Percentiles rank a stretch among this genome's conserved stretches.
These are phyloP conservation scores for Aspergillus alliaceus DNA, from an alignment of 2,329 filamentous ascomycete species.

Conservation along the genomic window DNA sequence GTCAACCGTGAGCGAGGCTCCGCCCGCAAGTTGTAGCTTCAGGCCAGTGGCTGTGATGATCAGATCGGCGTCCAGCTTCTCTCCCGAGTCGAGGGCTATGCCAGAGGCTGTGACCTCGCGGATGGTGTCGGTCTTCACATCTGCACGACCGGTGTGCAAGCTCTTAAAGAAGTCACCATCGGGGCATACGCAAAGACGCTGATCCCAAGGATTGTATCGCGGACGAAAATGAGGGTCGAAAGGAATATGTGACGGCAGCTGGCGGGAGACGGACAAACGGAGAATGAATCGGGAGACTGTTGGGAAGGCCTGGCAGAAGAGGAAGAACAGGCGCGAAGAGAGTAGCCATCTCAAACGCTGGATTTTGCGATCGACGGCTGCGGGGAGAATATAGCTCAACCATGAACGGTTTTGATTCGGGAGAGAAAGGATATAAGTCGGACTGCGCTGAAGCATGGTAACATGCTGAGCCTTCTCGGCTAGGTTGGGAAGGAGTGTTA, in stretches of 20 bases:
- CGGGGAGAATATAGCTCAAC: constrained; percentile 36
- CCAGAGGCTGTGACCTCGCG: constrained; percentile 49
- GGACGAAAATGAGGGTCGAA: constrained; percentile 65
- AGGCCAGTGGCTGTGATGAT: constrained; percentile 48
- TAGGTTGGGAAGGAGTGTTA: constrained; percentile 73
- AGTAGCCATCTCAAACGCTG: constrained; percentile 52
- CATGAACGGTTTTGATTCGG: constrained; percentile 33
- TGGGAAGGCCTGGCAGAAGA: constrained; percentile 58
- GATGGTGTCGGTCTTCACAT: constrained; percentile 58
- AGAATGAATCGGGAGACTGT: constrained; percentile 50
- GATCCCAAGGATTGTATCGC: constrained; percentile 67
- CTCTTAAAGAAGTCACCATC: constrained; percentile 60
- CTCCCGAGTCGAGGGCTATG: constrained; percentile 50
- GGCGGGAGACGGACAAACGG: constrained; percentile 43
- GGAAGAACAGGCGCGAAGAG: constrained; percentile 50
- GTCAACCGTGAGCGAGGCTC: constrained; percentile 37
- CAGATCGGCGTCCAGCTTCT: constrained; percentile 42
- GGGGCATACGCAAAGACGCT: constrained; percentile 71
- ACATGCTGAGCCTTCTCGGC: constrained; percentile 64
- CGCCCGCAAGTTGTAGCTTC: constrained; percentile 42
- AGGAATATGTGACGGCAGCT: constrained; percentile 56
- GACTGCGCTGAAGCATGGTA: constrained; percentile 80
- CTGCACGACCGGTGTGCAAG: constrained; percentile 51
- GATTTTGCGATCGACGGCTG: constrained; percentile 28
- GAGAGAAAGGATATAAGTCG: constrained; percentile 65